Evolutionary conservation across 139 green algal genomes (phyloP).

Genomic region (Pseudopediastrum boryanum): DNA sequence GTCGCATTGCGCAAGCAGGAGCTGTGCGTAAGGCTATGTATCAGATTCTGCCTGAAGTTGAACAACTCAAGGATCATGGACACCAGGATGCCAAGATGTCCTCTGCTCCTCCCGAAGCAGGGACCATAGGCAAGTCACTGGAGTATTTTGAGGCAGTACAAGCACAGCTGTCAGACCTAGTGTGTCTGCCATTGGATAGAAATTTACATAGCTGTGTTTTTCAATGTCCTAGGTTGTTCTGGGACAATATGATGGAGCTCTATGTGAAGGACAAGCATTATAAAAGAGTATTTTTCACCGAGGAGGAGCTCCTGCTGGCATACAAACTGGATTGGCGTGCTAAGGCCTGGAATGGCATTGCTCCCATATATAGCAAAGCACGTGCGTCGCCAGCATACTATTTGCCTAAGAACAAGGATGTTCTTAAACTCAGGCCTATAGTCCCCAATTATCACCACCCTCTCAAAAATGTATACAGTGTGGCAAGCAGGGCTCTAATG

Average conservation of each 20-base stretch:
- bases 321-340: neutral
- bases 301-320: neutral
- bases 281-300: neutral
- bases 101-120: too few relatives aligned
- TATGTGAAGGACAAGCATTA: neutral
- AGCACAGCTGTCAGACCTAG: neutral
- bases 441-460: constrained; percentile 12
- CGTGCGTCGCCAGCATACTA: neutral
- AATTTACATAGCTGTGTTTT: constrained; percentile 9
- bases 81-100: too few relatives aligned
- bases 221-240: constrained; percentile 3
- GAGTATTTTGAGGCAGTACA: constrained; percentile 2
- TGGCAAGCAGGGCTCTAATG: neutral
- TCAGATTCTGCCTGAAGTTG: neutral
- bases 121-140: neutral
- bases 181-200: constrained; percentile 12
- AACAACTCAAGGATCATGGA: neutral
- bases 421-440: neutral
- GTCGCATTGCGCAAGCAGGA: neutral
- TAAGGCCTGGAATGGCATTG: neutral
- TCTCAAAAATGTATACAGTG: constrained; percentile 1
- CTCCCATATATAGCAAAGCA: neutral
- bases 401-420: too few relatives aligned
- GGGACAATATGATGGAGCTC: constrained; percentile 14
- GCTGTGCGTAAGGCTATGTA: neutral